Evolutionary conservation across 2,329 filamentous ascomycete species (phyloP).

Genomic region (Colletotrichum cordylinicola): DNA sequence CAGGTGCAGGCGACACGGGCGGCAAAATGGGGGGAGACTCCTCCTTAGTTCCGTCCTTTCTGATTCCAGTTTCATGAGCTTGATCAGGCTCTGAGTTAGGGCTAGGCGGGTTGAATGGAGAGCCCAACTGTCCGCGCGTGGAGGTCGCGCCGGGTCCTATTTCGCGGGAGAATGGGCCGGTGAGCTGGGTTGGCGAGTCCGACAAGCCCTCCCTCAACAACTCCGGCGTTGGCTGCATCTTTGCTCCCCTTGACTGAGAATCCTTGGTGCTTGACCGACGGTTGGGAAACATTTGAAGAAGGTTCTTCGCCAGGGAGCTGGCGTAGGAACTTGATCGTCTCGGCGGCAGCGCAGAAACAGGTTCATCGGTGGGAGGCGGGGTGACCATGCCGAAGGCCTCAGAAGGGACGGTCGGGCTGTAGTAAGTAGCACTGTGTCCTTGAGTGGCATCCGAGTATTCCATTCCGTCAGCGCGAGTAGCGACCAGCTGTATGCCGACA

Average conservation of each 20-base stretch:
- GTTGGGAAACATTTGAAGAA: slow-evolving; percentile 37
- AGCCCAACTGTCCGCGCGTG: neutral
- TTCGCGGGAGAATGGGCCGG: neutral
- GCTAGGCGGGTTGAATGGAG: slow-evolving; percentile 6
- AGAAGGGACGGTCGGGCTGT: slow-evolving; percentile 45
- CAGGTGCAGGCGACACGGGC: slow-evolving; percentile 41
- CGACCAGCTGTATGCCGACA: slow-evolving; percentile 15
- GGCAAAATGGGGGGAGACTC: slow-evolving; percentile 27
- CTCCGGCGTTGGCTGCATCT: neutral
- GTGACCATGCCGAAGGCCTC: slow-evolving; percentile 46
- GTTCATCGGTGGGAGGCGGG: slow-evolving; percentile 26
- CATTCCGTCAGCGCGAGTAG: slow-evolving; percentile 23
- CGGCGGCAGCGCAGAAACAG: slow-evolving; percentile 6
- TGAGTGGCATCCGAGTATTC: slow-evolving; percentile 21
- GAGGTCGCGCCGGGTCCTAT: neutral
- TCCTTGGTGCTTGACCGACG: slow-evolving; percentile 32
- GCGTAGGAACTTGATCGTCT: slow-evolving; percentile 34
- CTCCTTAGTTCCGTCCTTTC: neutral
- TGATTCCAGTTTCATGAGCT: neutral
- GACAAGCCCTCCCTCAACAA: slow-evolving; percentile 16
- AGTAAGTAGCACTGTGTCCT: slow-evolving; percentile 43
- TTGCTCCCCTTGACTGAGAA: neutral
- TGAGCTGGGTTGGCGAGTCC: slow-evolving; percentile 36
- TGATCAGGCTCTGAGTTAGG: slow-evolving; percentile 7
- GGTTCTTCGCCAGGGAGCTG: slow-evolving; percentile 39